A percentile compares a stretch with the other conserved stretches of the same genome.
Evolutionary conservation across 768 basidiomycete genomes (phyloP).

Genomic region (Boletus pseudo-olivaceus): DNA sequence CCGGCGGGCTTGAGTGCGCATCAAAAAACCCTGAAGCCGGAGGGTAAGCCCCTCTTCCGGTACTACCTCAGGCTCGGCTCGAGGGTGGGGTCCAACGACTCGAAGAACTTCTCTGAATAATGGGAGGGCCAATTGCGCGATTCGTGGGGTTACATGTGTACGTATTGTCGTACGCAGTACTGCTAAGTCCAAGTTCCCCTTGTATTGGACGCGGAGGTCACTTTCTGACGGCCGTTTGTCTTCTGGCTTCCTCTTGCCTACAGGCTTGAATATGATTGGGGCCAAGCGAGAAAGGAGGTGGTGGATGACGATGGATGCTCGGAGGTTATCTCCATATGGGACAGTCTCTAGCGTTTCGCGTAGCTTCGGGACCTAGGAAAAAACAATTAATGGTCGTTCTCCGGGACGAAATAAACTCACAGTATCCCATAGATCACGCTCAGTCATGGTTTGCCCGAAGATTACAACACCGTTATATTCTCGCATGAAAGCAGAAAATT

Average conservation of each 20-base stretch:
- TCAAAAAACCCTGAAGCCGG: constrained; percentile 23
- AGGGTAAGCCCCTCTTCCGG: constrained; percentile 9
- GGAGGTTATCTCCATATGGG: constrained; percentile 16
- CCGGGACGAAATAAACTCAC: constrained; percentile 10
- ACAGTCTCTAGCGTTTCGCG: constrained; percentile 22
- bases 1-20: constrained; percentile 13
- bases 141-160: constrained; percentile 63
- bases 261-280: constrained; percentile 13
- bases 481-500: constrained; percentile 35
- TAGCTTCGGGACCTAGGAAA: constrained; percentile 20
- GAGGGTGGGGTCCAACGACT: constrained; percentile 48
- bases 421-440: constrained; percentile 27
- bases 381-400: not conserved
- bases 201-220: constrained; percentile 7
- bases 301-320: constrained; percentile 18
- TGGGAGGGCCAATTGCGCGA: constrained; percentile 47
- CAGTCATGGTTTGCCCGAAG: constrained; percentile 14
- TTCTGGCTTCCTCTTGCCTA: constrained; percentile 1
- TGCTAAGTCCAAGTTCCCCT: constrained; percentile 50
- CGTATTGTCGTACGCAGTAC: constrained; percentile 54
- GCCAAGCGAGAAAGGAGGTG: constrained; percentile 13
- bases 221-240: not conserved
- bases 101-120: constrained; percentile 52
- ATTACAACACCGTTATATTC: constrained; percentile 25
- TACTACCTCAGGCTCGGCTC: constrained; percentile 8